Conservation (phyloP, 2,329 filamentous ascomycete genomes). For the Aspergillus fischeri region DNA sequence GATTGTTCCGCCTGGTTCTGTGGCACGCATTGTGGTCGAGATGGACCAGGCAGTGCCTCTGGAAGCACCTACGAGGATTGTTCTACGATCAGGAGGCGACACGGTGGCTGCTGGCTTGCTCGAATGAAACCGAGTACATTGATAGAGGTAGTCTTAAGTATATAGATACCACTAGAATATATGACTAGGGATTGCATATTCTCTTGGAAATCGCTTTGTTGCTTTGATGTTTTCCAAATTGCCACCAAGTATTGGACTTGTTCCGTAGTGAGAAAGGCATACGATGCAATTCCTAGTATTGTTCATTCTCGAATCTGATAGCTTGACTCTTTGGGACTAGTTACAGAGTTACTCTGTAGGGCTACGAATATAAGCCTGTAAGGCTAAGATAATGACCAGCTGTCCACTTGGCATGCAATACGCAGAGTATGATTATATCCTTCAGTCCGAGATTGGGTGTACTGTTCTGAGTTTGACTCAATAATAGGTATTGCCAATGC, state of each 20-base stretch:
- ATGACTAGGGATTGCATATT: neutral
- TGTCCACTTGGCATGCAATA: neutral
- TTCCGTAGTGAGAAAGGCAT: neutral
- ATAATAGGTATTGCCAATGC: neutral
- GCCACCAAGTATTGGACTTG: neutral
- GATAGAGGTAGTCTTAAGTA: neutral
- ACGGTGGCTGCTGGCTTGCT: constrained; percentile 85
- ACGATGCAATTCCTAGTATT: neutral
- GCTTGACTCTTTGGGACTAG: neutral
- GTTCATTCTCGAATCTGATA: neutral
- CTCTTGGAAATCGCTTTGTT: neutral
- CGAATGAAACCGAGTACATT: constrained; percentile 45
- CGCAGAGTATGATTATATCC: too few species aligned
- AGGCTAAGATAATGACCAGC: neutral
- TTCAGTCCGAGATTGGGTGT: too few species aligned
- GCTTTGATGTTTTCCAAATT: neutral
- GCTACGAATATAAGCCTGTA: neutral
- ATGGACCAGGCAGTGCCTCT: constrained; percentile 71
- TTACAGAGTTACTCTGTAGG: neutral
- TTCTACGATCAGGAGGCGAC: constrained; percentile 73
- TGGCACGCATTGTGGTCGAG: constrained; percentile 74
- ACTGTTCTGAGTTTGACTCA: neutral
- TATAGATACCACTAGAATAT: neutral
- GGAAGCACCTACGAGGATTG: constrained; percentile 74
- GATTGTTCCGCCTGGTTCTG: constrained; percentile 72